Conservation (phyloP, 1,139 yeast species). For the Candida sanyaensis region DNA sequence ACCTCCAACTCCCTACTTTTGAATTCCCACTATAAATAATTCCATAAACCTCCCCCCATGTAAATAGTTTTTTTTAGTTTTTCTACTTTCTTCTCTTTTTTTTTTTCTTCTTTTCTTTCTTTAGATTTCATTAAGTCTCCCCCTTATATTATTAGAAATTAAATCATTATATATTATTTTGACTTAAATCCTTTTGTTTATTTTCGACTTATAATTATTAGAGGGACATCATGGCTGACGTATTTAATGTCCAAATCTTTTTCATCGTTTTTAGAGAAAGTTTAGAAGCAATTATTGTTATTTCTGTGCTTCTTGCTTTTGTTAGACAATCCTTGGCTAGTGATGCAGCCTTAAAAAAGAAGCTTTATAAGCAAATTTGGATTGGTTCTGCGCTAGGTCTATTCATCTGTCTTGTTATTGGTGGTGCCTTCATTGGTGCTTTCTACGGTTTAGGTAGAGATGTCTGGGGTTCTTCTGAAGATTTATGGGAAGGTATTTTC, state of each 20-base stretch:
- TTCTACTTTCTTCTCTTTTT: background rate
- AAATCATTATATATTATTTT: background rate
- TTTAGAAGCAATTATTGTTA: constrained; percentile 81
- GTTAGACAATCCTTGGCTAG: constrained; percentile 75
- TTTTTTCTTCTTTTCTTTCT: background rate
- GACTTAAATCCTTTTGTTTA: background rate
- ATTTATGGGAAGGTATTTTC: constrained; percentile 86
- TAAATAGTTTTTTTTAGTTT: too few species aligned
- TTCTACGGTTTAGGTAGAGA: constrained; percentile 76
- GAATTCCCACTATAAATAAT: background rate
- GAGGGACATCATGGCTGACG: constrained; percentile 29
- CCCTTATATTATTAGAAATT: constrained; percentile 5
- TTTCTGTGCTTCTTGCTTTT: constrained; percentile 83
- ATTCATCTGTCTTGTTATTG: constrained; percentile 67
- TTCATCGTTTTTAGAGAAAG: constrained; percentile 87
- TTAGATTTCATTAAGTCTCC: constrained; percentile 6
- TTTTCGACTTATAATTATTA: background rate
- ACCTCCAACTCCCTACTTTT: too few species aligned
- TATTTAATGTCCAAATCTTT: constrained; percentile 58
- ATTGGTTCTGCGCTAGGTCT: constrained; percentile 70
- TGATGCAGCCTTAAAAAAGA: constrained; percentile 54
- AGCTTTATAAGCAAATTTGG: constrained; percentile 72
- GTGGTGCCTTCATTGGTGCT: constrained; percentile 78
- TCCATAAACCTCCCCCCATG: background rate
- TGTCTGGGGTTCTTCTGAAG: constrained; percentile 81